These are phyloP conservation scores for Rosa lucieae DNA, from an alignment of 306 rosid species.

Conservation along the genomic window DNA sequence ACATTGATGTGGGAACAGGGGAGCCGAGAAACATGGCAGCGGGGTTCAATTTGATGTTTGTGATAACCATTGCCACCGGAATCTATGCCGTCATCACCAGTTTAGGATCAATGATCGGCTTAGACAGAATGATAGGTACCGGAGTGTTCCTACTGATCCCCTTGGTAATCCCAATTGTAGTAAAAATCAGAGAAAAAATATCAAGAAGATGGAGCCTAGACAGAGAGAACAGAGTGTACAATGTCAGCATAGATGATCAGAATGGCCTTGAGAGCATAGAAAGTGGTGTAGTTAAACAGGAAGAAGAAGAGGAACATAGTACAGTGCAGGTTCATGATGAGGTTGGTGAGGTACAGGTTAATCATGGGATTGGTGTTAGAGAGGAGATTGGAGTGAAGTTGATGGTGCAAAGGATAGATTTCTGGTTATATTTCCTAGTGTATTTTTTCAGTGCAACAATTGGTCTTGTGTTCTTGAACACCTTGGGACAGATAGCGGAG, in stretches of 20 bases:
- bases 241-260: constrained; percentile 42
- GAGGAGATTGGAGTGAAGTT: constrained; percentile 80
- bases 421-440: constrained; percentile 73
- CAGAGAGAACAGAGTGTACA: constrained; percentile 48
- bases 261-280: constrained; percentile 29
- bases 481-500: constrained; percentile 90
- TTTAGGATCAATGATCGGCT: constrained; percentile 37
- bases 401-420: constrained; percentile 69
- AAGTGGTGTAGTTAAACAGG: constrained; percentile 18
- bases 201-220: constrained; percentile 20
- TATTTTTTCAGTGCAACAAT: constrained; percentile 75
- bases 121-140: constrained; percentile 46
- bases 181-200: constrained; percentile 34
- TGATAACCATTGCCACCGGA: constrained; percentile 69
- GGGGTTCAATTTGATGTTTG: constrained; percentile 58
- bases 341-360: not conserved
- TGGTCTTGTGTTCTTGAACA: constrained; percentile 80
- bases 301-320: constrained; percentile 12
- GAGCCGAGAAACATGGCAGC: constrained; percentile 22
- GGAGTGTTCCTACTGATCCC: constrained; percentile 55
- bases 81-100: constrained; percentile 59
- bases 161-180: constrained; percentile 38
- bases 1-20: constrained; percentile 17
- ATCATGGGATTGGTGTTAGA: constrained; percentile 14
- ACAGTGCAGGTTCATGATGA: constrained; percentile 13